phyloP scores from a whole-genome alignment of 2,329 filamentous ascomycete species.

The Ilyonectria mors-panacis region DNA sequence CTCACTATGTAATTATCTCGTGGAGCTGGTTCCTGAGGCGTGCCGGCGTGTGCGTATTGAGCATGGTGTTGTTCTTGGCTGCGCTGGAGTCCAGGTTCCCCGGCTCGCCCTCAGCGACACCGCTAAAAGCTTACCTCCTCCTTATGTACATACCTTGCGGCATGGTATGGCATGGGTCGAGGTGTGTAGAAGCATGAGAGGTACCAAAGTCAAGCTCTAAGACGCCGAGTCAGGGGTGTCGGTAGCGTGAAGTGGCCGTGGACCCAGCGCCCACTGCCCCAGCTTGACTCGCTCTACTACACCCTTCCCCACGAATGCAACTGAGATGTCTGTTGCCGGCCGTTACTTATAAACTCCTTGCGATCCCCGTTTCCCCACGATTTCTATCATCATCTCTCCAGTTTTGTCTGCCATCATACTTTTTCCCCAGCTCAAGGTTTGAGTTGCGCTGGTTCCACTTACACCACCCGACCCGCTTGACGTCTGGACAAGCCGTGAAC shows the following conservation, averaged over 20 bases:
- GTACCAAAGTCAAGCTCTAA: constrained; percentile 26
- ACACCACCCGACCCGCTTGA: background rate
- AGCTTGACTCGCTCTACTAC: constrained; percentile 40
- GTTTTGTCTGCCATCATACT: background rate
- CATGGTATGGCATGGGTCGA: constrained; percentile 20
- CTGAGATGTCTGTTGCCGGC: constrained; percentile 15
- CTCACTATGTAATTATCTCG: background rate
- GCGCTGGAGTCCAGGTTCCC: constrained; percentile 9
- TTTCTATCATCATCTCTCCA: constrained; percentile 16
- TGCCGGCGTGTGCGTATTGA: constrained; percentile 11
- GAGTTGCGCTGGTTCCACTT: constrained; percentile 22
- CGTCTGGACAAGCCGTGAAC: constrained; percentile 2
- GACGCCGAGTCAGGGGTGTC: constrained; percentile 35
- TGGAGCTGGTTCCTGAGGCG: background rate
- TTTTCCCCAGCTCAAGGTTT: background rate
- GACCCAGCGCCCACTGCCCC: constrained; percentile 27
- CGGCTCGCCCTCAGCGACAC: background rate
- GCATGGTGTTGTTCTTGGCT: constrained; percentile 7
- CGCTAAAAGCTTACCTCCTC: constrained; percentile 9
- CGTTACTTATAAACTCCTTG: constrained; percentile 34
- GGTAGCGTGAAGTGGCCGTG: constrained; percentile 32
- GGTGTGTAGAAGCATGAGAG: background rate
- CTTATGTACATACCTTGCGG: constrained; percentile 15
- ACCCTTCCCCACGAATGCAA: constrained; percentile 22
- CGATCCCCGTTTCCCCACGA: constrained; percentile 21